Base-by-base conservation (phyloP, 106 monocot genomes). In the Acorus calamus region DNA sequence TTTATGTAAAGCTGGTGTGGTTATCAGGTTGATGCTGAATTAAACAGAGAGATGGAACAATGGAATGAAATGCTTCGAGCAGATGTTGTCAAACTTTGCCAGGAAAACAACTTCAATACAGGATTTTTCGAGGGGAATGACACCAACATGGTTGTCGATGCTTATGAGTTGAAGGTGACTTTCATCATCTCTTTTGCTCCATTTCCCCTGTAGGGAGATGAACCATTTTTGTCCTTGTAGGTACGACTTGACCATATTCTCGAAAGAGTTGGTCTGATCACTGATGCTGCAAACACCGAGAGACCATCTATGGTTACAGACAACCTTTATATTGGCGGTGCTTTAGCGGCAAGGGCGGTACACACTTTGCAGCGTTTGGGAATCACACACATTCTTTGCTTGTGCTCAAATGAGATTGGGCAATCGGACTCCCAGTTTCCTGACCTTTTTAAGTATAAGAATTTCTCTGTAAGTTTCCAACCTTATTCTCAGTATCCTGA, bases 381-480 rank as follows among this genome's bases (percentile, higher is more conserved):
- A 46, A 91, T 96, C 64, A 83, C 94, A 14, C 82, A 91, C 71
- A 85, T 96, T 60, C 63, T 96, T 44, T 96, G 94, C 68, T 71
- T 96, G 50, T 96, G 96, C 62, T 76, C 91, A 41, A 87, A 96
- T 73, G 96, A 96, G 78, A 96, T 91, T 77, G 91, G 96, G 11
- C 96, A 96, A 70, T 91, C 91, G 51, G 96, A 96, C 58, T 80
- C 87, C 10, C 96, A 96, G 66, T 77, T 76, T 79, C 96, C 84
- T 52, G 85, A 96, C 14, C 70, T 78, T 55, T 96, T 96, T 63
- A 62, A 96, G 28, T 96, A 96, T 69, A 88, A 71, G 74, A 91
- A 91, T 60, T 85, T 96, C 63, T 87, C 87, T 28, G 94, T 90
- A 84, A 74, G 89, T 28, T 28, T 28, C 28, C 28, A 55, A 8